Percentiles rank a stretch among this genome's conserved stretches.
Evolutionary conservation across 2,329 filamentous ascomycete genomes (phyloP).

Genomic region (Colletotrichum euphorbiae): DNA sequence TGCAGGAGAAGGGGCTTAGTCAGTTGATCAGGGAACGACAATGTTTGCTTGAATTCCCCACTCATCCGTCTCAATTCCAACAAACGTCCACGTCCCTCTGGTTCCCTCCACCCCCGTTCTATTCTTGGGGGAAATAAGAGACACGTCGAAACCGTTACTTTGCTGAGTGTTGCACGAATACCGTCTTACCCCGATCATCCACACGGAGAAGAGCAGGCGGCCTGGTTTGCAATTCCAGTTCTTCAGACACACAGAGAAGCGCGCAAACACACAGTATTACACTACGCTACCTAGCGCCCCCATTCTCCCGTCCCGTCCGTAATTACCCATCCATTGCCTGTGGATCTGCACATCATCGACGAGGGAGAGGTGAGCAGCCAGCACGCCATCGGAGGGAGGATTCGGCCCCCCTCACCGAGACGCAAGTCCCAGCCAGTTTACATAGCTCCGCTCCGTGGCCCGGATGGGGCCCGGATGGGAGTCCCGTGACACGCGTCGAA

Average conservation of each 20-base stretch:
- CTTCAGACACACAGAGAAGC: neutral
- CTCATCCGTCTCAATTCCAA: slow-evolving; percentile 34
- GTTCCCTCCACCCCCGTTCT: slow-evolving; percentile 20
- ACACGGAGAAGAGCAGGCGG: slow-evolving; percentile 6
- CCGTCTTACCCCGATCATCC: slow-evolving; percentile 13
- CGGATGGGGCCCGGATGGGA: slow-evolving; percentile 36
- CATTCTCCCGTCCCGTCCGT: neutral
- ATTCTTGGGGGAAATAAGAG: neutral
- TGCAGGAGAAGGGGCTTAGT: slow-evolving; percentile 3
- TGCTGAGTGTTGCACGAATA: slow-evolving; percentile 12
- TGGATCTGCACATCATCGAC: slow-evolving; percentile 31
- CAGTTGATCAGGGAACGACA: neutral
- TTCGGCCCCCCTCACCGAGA: slow-evolving; percentile 13
- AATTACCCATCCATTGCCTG: slow-evolving; percentile 15
- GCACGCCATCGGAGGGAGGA: neutral
- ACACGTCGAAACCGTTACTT: slow-evolving; percentile 4
- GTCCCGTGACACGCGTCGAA: slow-evolving; percentile 29
- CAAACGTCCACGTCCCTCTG: slow-evolving; percentile 21
- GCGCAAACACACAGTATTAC: neutral
- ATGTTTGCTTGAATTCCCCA: slow-evolving; percentile 21
- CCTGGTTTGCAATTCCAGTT: neutral
- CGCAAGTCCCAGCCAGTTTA: neutral
- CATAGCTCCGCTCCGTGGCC: neutral
- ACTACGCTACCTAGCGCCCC: neutral
- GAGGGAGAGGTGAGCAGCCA: slow-evolving; percentile 16